Conservation (phyloP, 2,329 filamentous ascomycete species). For the Colletotrichum eleusines region DNA sequence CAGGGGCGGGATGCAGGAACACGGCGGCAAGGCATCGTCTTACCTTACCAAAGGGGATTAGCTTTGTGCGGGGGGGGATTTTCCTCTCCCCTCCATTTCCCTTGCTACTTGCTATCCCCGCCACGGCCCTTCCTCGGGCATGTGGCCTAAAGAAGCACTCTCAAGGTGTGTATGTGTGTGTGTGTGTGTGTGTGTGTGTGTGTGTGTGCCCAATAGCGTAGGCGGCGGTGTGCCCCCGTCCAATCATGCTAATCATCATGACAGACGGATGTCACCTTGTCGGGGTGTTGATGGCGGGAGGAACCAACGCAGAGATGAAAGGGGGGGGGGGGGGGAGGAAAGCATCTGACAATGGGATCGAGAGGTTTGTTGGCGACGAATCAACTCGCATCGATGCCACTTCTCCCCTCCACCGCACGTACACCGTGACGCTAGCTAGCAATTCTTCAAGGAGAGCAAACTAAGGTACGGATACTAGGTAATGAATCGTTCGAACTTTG, state of each 20-base stretch:
- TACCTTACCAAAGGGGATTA: neutral
- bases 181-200: neutral
- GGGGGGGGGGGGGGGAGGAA: too few species aligned
- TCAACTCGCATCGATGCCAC: neutral
- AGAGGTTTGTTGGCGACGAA: constrained; percentile 6
- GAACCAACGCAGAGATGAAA: neutral
- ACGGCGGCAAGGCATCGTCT: neutral
- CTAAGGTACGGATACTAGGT: too few species aligned
- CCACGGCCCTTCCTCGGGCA: too few species aligned
- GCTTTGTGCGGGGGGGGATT: neutral
- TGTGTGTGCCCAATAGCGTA: too few species aligned
- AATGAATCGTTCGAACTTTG: too few species aligned
- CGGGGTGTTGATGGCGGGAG: neutral
- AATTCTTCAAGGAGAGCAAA: neutral
- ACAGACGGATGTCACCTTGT: neutral
- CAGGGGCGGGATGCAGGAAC: constrained; percentile 41
- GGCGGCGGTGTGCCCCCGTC: neutral
- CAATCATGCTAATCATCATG: neutral
- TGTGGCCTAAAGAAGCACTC: neutral
- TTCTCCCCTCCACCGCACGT: neutral
- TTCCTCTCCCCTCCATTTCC: neutral
- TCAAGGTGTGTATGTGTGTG: neutral
- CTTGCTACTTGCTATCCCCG: too few species aligned
- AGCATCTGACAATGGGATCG: constrained; percentile 18
- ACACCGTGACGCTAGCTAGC: neutral